Conservation (phyloP, 106 monocot genomes). For the Dendrobium nobile region DNA sequence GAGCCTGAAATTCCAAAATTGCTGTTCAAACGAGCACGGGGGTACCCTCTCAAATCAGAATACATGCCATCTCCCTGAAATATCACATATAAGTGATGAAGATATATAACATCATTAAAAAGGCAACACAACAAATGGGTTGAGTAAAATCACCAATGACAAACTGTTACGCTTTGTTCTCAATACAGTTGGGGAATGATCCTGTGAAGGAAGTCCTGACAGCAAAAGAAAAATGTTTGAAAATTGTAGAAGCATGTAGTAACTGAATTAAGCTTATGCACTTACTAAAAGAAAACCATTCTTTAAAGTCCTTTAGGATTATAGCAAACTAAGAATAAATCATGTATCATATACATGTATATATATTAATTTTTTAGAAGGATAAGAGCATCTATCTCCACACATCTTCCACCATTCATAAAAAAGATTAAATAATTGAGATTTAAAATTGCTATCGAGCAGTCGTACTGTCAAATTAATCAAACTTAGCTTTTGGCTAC, state of each 20-base stretch:
- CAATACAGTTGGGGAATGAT: not conserved
- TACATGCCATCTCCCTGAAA: constrained; percentile 32
- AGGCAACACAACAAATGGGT: not conserved
- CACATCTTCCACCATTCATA: too few relatives aligned
- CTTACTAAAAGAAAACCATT: not conserved
- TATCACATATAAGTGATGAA: not conserved
- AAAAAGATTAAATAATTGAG: too few relatives aligned
- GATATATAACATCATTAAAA: not conserved
- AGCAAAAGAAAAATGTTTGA: not conserved
- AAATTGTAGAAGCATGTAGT: not conserved
- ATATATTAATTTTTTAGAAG: too few relatives aligned
- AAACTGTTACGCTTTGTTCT: constrained; percentile 33
- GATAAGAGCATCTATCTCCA: too few relatives aligned
- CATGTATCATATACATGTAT: too few relatives aligned
- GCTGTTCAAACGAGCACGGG: constrained; percentile 33
- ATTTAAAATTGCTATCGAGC: too few relatives aligned
- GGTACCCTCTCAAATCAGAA: constrained; percentile 40
- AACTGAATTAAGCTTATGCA: not conserved
- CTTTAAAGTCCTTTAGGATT: not conserved
- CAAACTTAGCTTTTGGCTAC: too few relatives aligned
- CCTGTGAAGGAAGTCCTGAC: not conserved
- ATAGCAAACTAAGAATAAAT: too few relatives aligned
- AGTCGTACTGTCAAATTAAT: too few relatives aligned
- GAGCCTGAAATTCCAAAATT: constrained; percentile 23
- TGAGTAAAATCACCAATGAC: constrained; percentile 22